Base-by-base conservation (phyloP, 768 basidiomycete species). In the Tulasnella sp. region DNA sequence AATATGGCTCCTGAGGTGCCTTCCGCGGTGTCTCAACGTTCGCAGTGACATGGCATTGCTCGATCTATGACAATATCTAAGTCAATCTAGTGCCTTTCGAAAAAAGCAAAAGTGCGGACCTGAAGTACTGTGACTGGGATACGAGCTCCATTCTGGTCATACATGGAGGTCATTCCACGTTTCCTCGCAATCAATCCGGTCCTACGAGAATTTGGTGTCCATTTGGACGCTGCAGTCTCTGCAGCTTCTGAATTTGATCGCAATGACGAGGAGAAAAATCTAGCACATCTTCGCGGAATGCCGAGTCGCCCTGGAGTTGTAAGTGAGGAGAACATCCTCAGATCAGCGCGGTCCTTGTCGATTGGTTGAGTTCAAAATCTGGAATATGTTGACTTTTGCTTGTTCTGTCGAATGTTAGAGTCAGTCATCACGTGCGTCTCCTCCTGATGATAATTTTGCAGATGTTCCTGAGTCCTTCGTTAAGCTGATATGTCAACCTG, bases 141-240 rank as follows among this genome's bases (percentile, higher is more conserved):
- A 43, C 85, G 73, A 31, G 77, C 78, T 22, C 95, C 95, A 53
- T 88, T 81, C 63, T 83, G 76, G 62, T 91, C 86, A 87, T 89
- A 98, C 61, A 98, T 68, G 12, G 77, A 77, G 8, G 87, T 83
- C 95, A 98, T 98, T 39, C 95, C 95, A 50, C 89, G 79, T 71
- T 99, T 99, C 53, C 83, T 76, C 22, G 90, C 93, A 64, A 99
- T 83, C 56, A 95, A 71, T 6, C 95, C 95, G 0, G 91, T 93
- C 52, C 95, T 76, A 56, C 84, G 75, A 5, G 88, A 90, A 54
- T 74, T 71, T 41, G 92, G 80, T 4, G 78, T 78, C 92, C 92
- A 95, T 33, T 69, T 59, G 5, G 59, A 22, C 9, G 50, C 50
- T 16, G 28, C 54, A n/a, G 50, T 24, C 19, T 39, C 46, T n/a